Percentiles rank a stretch among this genome's conserved stretches.
Evolutionary conservation across 495 filamentous ascomycete species (phyloP).

Genomic region (Elaphomyces granulatus): DNA sequence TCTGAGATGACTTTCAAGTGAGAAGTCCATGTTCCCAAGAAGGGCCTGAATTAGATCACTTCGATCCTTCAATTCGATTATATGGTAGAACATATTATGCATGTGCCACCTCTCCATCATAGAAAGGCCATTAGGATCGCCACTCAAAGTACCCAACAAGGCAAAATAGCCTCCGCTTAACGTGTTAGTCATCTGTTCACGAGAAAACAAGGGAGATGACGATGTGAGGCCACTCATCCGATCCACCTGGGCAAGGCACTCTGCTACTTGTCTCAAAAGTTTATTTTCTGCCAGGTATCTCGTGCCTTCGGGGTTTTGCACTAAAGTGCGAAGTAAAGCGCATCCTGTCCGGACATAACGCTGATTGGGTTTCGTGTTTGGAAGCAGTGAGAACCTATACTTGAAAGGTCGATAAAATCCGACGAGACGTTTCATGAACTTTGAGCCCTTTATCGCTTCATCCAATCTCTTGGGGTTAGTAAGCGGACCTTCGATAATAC

Average conservation of each 20-base stretch:
- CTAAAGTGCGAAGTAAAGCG: slow-evolving; percentile 66
- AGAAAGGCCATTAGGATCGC: slow-evolving; percentile 61
- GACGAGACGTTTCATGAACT: slow-evolving; percentile 86
- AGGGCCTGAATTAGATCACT: slow-evolving; percentile 81
- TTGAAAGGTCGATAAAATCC: slow-evolving; percentile 97
- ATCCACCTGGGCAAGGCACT: slow-evolving; percentile 89
- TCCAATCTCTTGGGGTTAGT: slow-evolving; percentile 85
- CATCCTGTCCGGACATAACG: slow-evolving; percentile 86
- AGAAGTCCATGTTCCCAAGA: slow-evolving; percentile 83
- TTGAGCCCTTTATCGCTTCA: slow-evolving; percentile 86
- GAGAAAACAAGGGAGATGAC: slow-evolving; percentile 73
- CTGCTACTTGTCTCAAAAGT: slow-evolving; percentile 79
- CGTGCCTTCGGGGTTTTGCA: slow-evolving; percentile 71
- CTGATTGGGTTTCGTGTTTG: slow-evolving; percentile 82
- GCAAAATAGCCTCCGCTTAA: slow-evolving; percentile 87
- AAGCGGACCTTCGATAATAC: slow-evolving; percentile 84
- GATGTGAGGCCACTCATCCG: slow-evolving; percentile 84
- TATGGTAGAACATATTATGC: slow-evolving; percentile 98
- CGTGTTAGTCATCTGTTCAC: slow-evolving; percentile 65
- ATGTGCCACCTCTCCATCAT: slow-evolving; percentile 96
- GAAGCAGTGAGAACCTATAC: slow-evolving; percentile 73
- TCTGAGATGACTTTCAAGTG: slow-evolving; percentile 72
- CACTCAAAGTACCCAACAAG: slow-evolving; percentile 74
- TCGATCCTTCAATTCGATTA: slow-evolving; percentile 76
- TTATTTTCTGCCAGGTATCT: slow-evolving; percentile 84